Percentiles rank a stretch among this genome's conserved stretches.
These are phyloP conservation scores for Xanthoconium separans DNA, from an alignment of 1,284 basidiomycete species.

Conservation along the genomic window DNA sequence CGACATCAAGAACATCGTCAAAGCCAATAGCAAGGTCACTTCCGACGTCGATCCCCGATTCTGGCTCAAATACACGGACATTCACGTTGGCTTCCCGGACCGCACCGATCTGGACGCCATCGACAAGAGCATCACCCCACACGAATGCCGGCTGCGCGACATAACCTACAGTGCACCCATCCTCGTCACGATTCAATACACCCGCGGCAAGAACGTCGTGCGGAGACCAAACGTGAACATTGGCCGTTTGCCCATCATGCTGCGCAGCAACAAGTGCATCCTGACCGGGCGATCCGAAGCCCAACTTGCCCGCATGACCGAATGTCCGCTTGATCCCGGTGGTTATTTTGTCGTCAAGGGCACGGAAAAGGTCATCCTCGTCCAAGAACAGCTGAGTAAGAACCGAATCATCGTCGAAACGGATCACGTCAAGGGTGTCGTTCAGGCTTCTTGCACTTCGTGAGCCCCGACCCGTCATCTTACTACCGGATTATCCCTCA, in stretches of 20 bases:
- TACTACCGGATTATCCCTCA: conserved; percentile 11
- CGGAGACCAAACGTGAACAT: conserved; percentile 85
- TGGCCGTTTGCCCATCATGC: conserved; percentile 95
- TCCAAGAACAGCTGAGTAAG: conserved; percentile 99
- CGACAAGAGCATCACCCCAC: conserved; percentile 88
- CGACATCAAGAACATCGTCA: conserved; percentile 95
- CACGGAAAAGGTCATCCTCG: conserved; percentile 99
- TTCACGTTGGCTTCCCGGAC: conserved; percentile 89
- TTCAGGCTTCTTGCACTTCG: conserved; percentile 98
- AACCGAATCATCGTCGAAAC: conserved; percentile 99
- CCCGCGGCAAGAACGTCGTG: conserved; percentile 88
- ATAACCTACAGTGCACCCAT: conserved; percentile 96
- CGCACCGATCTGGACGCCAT: conserved; percentile 82
- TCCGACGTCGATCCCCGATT: conserved; percentile 98
- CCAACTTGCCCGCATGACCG: conserved; percentile 88
- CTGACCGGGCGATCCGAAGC: conserved; percentile 77
- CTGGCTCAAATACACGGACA: conserved; percentile 97
- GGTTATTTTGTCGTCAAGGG: conserved; percentile 99
- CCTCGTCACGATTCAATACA: conserved; percentile 94
- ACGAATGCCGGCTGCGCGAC: conserved; percentile 97
- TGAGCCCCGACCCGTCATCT: conserved; percentile 40
- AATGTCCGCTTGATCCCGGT: conserved; percentile 97
- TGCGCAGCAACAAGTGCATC: conserved; percentile 93
- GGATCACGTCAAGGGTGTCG: conserved; percentile 86
- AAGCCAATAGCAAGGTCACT: conserved; percentile 89